phyloP scores from a whole-genome alignment of 2,329 filamentous ascomycete species.

The Fusarium nematophilum region DNA sequence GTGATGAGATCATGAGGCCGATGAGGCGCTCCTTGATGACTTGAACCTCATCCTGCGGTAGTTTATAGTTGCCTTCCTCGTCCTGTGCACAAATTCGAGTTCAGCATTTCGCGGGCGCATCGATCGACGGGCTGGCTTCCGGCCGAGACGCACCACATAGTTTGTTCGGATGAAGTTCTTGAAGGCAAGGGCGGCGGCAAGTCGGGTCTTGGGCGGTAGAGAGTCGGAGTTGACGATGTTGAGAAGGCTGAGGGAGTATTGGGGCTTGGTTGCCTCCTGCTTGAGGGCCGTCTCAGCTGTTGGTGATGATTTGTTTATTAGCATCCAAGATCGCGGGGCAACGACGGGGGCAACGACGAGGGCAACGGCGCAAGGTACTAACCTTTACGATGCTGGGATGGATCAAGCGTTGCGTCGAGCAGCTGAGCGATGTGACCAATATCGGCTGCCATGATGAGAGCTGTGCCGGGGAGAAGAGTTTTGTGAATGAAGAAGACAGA shows the following conservation, averaged over 20 bases:
- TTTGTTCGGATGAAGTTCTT: constrained; percentile 97
- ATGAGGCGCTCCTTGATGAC: constrained; percentile 97
- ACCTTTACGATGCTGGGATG: constrained; percentile 90
- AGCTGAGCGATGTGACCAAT: constrained; percentile 78
- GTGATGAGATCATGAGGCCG: constrained; percentile 94
- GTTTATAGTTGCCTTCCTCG: constrained; percentile 93
- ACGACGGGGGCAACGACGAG: constrained; percentile 38
- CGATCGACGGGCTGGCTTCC: constrained; percentile 4
- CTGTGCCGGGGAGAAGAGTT: constrained; percentile 13
- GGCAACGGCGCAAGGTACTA: constrained; percentile 46
- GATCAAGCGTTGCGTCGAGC: constrained; percentile 91
- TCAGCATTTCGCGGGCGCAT: constrained; percentile 30
- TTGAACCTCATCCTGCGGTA: constrained; percentile 82
- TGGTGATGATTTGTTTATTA: constrained; percentile 50
- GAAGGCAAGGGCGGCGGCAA: constrained; percentile 92
- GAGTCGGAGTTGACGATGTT: constrained; percentile 86
- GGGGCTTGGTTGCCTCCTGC: constrained; percentile 82
- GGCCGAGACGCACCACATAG: constrained; percentile 75
- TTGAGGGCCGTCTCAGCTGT: constrained; percentile 85
- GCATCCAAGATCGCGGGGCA: constrained; percentile 48
- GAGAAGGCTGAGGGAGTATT: constrained; percentile 88
- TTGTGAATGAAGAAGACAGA: constrained; percentile 26
- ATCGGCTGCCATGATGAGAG: constrained; percentile 65
- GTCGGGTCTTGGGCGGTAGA: constrained; percentile 80
- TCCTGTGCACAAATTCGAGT: constrained; percentile 63